Evolutionary conservation across 1,284 basidiomycete species (phyloP).

Genomic region (Macrocystidia cucumis): DNA sequence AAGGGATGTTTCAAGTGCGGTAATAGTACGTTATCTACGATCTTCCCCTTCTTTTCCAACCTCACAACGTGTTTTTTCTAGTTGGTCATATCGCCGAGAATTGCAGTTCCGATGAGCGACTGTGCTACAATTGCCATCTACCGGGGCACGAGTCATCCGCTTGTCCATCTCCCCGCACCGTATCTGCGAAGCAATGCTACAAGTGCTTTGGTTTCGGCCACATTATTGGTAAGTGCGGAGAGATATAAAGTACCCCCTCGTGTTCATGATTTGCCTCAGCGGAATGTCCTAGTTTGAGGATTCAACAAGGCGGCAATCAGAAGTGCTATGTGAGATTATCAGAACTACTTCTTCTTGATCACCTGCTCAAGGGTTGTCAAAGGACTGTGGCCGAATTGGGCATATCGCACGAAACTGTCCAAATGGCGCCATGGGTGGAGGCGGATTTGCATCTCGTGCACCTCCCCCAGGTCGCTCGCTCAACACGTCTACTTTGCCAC

Average conservation of each 20-base stretch:
- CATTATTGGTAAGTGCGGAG: conserved; percentile 57
- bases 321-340: conserved; percentile 72
- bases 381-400: conserved; percentile 74
- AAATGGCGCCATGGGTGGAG: conserved; percentile 31
- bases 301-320: conserved; percentile 54
- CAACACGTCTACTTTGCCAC: conserved; percentile 69
- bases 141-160: conserved; percentile 86
- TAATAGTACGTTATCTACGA: conserved; percentile 51
- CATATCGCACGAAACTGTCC: conserved; percentile 75
- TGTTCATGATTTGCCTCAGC: too few species aligned
- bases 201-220: conserved; percentile 35
- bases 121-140: conserved; percentile 90
- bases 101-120: conserved; percentile 77
- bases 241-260: too few species aligned
- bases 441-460: conserved; percentile 53
- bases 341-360: conserved; percentile 6
- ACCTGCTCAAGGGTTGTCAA: conserved; percentile 10
- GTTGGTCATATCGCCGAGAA: conserved; percentile 90
- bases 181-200: conserved; percentile 58
- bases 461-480: conserved; percentile 66
- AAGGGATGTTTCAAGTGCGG: conserved; percentile 87
- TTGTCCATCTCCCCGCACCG: conserved; percentile 77
- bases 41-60: conserved; percentile 10
- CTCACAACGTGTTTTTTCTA: conserved; percentile 20
- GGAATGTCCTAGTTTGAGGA: conserved; percentile 80